Percentiles rank a stretch among this genome's conserved stretches.
These are phyloP conservation scores for Roridomyces roridus DNA, from an alignment of 768 basidiomycete species.

Conservation along the genomic window DNA sequence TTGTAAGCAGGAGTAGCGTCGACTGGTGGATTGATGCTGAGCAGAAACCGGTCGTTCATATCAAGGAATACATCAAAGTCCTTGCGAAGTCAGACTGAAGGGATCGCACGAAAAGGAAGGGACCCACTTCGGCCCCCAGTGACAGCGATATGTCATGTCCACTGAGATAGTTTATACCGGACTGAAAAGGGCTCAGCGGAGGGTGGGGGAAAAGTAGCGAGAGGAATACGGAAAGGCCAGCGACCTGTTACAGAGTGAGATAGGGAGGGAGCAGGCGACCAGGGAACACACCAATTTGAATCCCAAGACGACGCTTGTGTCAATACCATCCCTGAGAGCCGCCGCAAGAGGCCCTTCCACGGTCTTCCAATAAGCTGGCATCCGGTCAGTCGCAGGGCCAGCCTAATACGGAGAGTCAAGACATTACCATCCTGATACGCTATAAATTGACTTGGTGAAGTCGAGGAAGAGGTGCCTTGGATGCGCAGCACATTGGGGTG, in stretches of 20 bases:
- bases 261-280: neutral
- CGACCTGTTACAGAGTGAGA: neutral
- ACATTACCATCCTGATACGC: neutral
- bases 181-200: neutral
- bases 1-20: neutral
- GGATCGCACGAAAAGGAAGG: too few relatives aligned
- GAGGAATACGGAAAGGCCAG: neutral
- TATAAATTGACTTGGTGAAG: too few relatives aligned
- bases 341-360: slow-evolving; percentile 1
- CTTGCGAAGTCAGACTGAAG: neutral
- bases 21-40: neutral
- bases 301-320: neutral
- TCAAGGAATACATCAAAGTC: slow-evolving; percentile 10
- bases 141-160: neutral
- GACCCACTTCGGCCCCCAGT: neutral
- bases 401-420: neutral
- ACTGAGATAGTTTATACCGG: slow-evolving; percentile 3
- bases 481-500: too few relatives aligned
- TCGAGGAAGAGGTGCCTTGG: too few relatives aligned
- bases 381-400: neutral
- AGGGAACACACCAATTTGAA: neutral
- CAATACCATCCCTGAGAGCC: neutral
- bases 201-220: too few relatives aligned
- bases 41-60: neutral
- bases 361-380: neutral